Conservation (phyloP, 2,329 filamentous ascomycete genomes). For the Stagonosporopsis chrysanthemi region DNA sequence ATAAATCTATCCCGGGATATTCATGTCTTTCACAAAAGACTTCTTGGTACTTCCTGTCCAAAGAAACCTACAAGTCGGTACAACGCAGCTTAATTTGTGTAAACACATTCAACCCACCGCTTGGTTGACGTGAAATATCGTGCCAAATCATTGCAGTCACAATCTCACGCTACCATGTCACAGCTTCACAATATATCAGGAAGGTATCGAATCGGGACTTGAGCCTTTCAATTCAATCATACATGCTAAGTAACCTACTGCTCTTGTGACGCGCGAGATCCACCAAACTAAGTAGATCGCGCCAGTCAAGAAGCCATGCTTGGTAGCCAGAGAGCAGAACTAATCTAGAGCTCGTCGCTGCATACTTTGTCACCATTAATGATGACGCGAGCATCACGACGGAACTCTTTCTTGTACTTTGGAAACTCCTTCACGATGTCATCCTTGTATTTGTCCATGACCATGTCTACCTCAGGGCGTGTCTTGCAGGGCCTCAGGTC, state of each 20-base stretch:
- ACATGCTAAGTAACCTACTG: background rate
- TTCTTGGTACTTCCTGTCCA: no score
- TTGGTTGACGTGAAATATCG: no score
- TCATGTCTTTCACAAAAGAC: no score
- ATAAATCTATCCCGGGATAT: no score
- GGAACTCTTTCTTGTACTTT: background rate
- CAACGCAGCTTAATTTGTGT: no score
- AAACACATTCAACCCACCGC: no score
- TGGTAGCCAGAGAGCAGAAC: background rate
- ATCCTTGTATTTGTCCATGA: background rate
- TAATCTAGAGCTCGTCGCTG: background rate
- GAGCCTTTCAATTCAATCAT: no score
- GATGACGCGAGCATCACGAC: slow-evolving; percentile 1
- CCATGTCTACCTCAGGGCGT: background rate
- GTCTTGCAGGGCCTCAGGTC: background rate
- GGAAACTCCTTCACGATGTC: background rate
- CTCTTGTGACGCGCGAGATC: background rate
- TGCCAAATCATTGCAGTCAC: no score
- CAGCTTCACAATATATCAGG: no score
- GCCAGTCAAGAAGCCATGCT: background rate
- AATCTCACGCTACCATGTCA: no score
- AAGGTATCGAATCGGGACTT: no score
- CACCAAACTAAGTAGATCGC: background rate
- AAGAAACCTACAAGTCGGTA: no score
- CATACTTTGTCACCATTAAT: background rate